phyloP scores from a whole-genome alignment of 805 yeast species.

The Candida dajiaensis region DNA sequence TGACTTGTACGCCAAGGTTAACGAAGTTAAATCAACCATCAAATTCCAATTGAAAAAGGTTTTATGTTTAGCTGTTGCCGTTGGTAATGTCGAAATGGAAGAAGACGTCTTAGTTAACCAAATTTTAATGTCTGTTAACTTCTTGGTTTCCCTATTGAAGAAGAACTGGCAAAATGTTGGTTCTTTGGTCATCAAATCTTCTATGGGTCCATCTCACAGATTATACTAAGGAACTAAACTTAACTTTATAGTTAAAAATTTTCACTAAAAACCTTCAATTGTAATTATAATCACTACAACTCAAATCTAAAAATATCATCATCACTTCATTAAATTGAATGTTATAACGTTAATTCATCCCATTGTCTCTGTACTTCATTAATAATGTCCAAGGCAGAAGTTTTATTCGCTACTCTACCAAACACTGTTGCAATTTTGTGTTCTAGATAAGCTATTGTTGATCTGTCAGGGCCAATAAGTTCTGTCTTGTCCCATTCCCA shows the following conservation, averaged over 20 bases:
- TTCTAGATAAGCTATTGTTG: constrained; percentile 6
- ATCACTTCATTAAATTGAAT: neutral
- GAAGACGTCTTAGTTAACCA: constrained; percentile 95
- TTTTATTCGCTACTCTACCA: constrained; percentile 2
- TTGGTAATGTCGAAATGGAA: constrained; percentile 99
- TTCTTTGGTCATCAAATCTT: constrained; percentile 95
- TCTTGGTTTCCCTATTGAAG: constrained; percentile 98
- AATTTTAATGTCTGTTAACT: constrained; percentile 98
- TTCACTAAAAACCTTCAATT: no score
- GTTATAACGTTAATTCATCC: constrained; percentile 4
- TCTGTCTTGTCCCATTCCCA: constrained; percentile 19
- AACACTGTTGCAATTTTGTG: constrained; percentile 5
- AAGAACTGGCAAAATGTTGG: constrained; percentile 99
- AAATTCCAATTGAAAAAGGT: constrained; percentile 99
- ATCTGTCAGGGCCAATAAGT: constrained; percentile 1
- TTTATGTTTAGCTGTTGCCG: constrained; percentile 98
- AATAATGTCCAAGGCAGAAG: neutral
- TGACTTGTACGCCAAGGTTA: constrained; percentile 92
- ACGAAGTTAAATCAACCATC: constrained; percentile 98
- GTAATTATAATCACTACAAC: neutral
- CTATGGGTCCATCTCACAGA: constrained; percentile 99
- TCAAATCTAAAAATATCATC: no score
- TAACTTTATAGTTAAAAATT: neutral
- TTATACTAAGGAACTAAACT: constrained; percentile 62
- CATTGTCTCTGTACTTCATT: constrained; percentile 3